Evolutionary conservation across 2,329 filamentous ascomycete genomes (phyloP), one percentile per base, ranked within the genome.

Genomic region (Colletotrichum liriopes): DNA sequence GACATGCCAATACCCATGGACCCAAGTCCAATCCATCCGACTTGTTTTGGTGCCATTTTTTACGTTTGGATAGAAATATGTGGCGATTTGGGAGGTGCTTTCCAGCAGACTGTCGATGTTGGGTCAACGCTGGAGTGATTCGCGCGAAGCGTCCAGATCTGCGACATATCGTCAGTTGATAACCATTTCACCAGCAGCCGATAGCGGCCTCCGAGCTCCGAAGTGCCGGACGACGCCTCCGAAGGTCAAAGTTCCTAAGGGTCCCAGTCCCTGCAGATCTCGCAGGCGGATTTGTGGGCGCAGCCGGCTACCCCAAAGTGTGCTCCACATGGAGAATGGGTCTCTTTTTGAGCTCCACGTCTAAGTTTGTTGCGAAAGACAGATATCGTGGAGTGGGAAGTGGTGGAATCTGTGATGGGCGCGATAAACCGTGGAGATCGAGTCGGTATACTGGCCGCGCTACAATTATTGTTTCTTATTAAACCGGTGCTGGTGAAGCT

Each of bases 1-100:
- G 79, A 80, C 1, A 80, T 81, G 9, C 80, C 80, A 0, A 82
- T 80, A 72, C 83, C 83, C 83, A 84, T 84, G 47, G 83, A 84
- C 35, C 83, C 83, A 61, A 84, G 82, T 72, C 83, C 83, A 11
- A 64, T 39, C 66, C 66, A 68, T 9, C 59, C 66, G 14, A 68
- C n/a, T 49, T 68, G 66, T 51, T 14, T 64, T 56, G 32, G 23
- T n/a, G 66, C 51, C 66, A 68, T 64, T 18, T 1, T n/a, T 1
- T 55, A n/a, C 16, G n/a, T n/a, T 5, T 37, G 35, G 5, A 45
- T 45, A 6, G n/a, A 29, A 6, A 20, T 9, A 26, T 26, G 4
- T 26, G 14, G 16, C 14, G 1, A 16, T 2, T 14, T 16, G 35
- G 18, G 9, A 39, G 3, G 2, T 16, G 1, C 2, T 8, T 58